Percentiles rank a stretch among this genome's conserved stretches.
Conservation (phyloP, 2,329 filamentous ascomycete genomes). For the Nectriaceae sp. region DNA sequence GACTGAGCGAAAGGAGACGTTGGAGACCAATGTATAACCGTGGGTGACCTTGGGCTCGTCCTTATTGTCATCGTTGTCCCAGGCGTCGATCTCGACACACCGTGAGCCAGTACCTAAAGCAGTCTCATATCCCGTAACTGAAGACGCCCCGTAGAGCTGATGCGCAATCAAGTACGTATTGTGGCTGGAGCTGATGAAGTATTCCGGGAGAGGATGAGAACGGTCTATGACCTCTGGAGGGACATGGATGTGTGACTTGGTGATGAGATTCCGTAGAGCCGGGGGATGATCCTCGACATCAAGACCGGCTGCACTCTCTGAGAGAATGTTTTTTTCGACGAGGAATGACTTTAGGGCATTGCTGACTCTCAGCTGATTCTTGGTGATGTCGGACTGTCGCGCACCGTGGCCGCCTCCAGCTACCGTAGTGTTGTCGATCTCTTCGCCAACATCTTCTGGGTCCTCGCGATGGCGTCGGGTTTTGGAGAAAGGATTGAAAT, state of each 20-base stretch:
- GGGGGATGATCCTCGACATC: slow-evolving; percentile 42
- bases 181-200: slow-evolving; percentile 73
- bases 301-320: slow-evolving; percentile 48
- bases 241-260: slow-evolving; percentile 58
- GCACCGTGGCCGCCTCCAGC: slow-evolving; percentile 61
- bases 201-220: slow-evolving; percentile 64
- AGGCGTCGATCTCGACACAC: slow-evolving; percentile 74
- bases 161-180: slow-evolving; percentile 73
- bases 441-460: slow-evolving; percentile 37
- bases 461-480: slow-evolving; percentile 25
- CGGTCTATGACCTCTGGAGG: slow-evolving; percentile 57
- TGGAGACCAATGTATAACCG: slow-evolving; percentile 67
- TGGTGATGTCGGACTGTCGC: slow-evolving; percentile 46
- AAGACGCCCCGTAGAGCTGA: slow-evolving; percentile 66
- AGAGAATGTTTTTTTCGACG: slow-evolving; percentile 52
- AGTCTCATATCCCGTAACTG: slow-evolving; percentile 63
- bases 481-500: slow-evolving; percentile 34
- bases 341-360: slow-evolving; percentile 58
- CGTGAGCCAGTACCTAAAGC: slow-evolving; percentile 64
- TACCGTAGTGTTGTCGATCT: slow-evolving; percentile 42
- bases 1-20: slow-evolving; percentile 64
- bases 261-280: slow-evolving; percentile 53
- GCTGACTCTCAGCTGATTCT: slow-evolving; percentile 57
- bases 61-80: slow-evolving; percentile 62
- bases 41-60: slow-evolving; percentile 72